Evolutionary conservation across 352 stramenopile species (phyloP).

Genomic region (Pythium plurisporium): DNA sequence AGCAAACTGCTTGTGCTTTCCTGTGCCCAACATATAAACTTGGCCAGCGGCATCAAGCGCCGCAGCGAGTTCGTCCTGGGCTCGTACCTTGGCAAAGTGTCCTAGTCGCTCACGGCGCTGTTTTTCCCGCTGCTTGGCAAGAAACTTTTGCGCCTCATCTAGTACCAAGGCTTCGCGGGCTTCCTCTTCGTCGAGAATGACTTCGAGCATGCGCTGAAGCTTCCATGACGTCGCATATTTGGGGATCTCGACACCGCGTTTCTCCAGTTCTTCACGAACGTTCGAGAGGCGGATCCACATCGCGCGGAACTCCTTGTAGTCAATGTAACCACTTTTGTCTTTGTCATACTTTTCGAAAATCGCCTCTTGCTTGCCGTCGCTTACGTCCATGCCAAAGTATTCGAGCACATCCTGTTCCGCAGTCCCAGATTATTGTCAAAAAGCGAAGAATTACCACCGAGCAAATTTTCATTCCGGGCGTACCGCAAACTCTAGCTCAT

Average conservation of each 20-base stretch:
- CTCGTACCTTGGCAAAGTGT: conserved; percentile 51
- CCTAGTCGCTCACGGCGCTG: conserved; percentile 43
- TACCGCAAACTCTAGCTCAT: conserved; percentile 92
- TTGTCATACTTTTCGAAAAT: conserved; percentile 93
- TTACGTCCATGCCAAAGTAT: conserved; percentile 88
- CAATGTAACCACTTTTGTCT: conserved; percentile 88
- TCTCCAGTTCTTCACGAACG: conserved; percentile 76
- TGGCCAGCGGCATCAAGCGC: conserved; percentile 90
- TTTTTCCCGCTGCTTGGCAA: conserved; percentile 69
- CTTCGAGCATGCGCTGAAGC: conserved; percentile 83
- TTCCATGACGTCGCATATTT: conserved; percentile 81
- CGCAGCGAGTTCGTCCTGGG: conserved; percentile 75
- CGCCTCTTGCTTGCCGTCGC: conserved; percentile 87
- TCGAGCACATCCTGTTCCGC: conserved; percentile 81
- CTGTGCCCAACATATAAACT: conserved; percentile 90
- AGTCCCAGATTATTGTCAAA: background rate
- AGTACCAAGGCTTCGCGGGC: conserved; percentile 70
- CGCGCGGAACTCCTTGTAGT: conserved; percentile 92
- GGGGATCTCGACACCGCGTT: conserved; percentile 83
- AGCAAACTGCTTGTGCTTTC: conserved; percentile 81
- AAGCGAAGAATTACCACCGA: too few relatives aligned
- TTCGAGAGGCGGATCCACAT: conserved; percentile 88
- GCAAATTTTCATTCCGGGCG: background rate
- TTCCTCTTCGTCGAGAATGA: conserved; percentile 90
- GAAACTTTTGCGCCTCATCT: conserved; percentile 70